Conservation (phyloP, 306 rosid species). For the Quercus wislizeni region DNA sequence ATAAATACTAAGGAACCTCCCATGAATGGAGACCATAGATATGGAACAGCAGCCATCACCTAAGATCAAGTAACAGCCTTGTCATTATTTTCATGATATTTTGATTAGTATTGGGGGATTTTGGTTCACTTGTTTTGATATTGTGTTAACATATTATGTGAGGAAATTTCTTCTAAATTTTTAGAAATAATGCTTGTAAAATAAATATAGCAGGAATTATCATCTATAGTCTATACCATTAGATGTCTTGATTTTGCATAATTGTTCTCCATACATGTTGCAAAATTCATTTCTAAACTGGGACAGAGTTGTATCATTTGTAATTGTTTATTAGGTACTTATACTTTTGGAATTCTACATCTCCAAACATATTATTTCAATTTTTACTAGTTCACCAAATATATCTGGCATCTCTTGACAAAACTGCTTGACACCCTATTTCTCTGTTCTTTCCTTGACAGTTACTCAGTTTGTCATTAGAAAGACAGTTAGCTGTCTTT, state of each 20-base stretch:
- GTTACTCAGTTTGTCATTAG: neutral
- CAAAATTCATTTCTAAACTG: no score
- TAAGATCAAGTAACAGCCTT: slow-evolving; percentile 3
- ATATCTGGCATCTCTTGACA: no score
- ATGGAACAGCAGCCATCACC: slow-evolving; percentile 61
- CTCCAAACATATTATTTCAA: no score
- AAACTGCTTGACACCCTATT: neutral
- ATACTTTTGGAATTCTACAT: no score
- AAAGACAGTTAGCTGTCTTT: neutral
- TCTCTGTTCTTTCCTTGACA: no score
- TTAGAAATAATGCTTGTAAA: neutral
- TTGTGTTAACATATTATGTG: neutral
- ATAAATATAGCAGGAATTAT: neutral
- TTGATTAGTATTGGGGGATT: neutral
- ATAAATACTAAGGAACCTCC: slow-evolving; percentile 65
- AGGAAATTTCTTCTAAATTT: neutral
- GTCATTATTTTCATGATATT: neutral
- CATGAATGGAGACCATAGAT: slow-evolving; percentile 32
- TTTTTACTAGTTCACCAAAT: no score
- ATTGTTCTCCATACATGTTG: no score
- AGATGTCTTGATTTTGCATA: no score
- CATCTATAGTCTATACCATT: neutral
- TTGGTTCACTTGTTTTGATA: neutral
- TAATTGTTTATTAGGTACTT: no score
- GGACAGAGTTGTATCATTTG: no score